Evolutionary conservation across 176 grass and related monocot genomes (phyloP), one percentile per base, ranked within the genome.

Genomic region (Aegilops umbellulata): DNA sequence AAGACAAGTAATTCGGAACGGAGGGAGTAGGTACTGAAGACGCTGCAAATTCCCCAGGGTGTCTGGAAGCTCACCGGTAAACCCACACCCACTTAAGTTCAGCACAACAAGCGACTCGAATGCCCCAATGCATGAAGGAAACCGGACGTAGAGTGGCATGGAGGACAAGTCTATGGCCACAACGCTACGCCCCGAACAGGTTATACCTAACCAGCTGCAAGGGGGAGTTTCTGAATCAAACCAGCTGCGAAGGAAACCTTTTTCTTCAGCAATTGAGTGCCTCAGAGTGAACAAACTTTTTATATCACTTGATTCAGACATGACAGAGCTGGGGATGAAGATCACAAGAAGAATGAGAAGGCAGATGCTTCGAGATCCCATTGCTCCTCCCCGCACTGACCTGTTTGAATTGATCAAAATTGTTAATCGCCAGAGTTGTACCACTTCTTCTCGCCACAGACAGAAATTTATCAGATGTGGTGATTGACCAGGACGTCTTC

Each of bases 11-110:
- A n/a, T n/a, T n/a, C n/a, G n/a, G n/a, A n/a, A n/a, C n/a, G n/a
- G n/a, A n/a, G n/a, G n/a, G n/a, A n/a, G n/a, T n/a, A 98, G 79
- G 55, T 89, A 77, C 61, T 85, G 60, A 27, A 98, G 88, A 70
- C 80, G 75, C 81, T 81, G 82, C 81, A 95, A 62, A 67, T 82
- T 60, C 38, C 82, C 90, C 63, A 88, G 58, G 17, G 27, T 17
- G 67, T 92, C 86, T 19, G 94, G 94, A 77, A 98, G 60, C 41
- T 87, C 86, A 77, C 97, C 97, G 3, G 38, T 88, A 83, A 98
- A 86, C 27, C 87, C 86, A 72, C 97, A 98, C 4, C 86, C 65
- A 62, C 92, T 98, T n/a, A 98, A 88, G 90, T 98, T 98, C 65
- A 98, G 92, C 27, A 7, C 51, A 69, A 23, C 57, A 76, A 98